Evolutionary conservation across 2,329 filamentous ascomycete species (phyloP).

Genomic region (Arthrobotrys sinensis): DNA sequence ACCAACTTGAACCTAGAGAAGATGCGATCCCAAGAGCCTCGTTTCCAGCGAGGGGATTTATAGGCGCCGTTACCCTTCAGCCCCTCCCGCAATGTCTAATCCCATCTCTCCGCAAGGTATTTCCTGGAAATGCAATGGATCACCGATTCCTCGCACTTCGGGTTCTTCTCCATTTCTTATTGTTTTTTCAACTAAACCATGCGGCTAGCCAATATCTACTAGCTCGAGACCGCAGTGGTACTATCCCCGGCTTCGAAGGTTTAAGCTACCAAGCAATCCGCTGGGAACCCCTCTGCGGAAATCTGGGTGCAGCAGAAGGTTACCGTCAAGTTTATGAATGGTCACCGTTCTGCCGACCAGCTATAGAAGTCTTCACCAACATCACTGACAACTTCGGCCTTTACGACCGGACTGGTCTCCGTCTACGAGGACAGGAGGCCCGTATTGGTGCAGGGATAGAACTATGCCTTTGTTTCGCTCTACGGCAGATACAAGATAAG

Average conservation of each 20-base stretch:
- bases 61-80: neutral
- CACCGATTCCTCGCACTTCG: neutral
- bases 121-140: neutral
- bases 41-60: neutral
- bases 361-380: conserved; percentile 21
- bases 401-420: conserved; percentile 9
- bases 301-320: conserved; percentile 8
- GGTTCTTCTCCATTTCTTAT: neutral
- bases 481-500: neutral
- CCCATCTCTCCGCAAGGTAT: too few species aligned
- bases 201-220: neutral
- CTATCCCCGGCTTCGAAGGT: conserved; percentile 3
- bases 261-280: conserved; percentile 19
- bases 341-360: neutral
- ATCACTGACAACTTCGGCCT: neutral
- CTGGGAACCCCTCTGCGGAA: conserved; percentile 19
- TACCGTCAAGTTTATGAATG: neutral
- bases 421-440: neutral
- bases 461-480: conserved; percentile 5
- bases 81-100: too few species aligned
- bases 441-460: neutral
- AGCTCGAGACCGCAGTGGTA: neutral
- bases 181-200: conserved; percentile 2
- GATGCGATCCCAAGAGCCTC: neutral
- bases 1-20: neutral